Percentiles rank a stretch among this genome's conserved stretches.
These are phyloP conservation scores for Fusarium sambucinum DNA, from an alignment of 2,329 filamentous ascomycete genomes.

Conservation along the genomic window DNA sequence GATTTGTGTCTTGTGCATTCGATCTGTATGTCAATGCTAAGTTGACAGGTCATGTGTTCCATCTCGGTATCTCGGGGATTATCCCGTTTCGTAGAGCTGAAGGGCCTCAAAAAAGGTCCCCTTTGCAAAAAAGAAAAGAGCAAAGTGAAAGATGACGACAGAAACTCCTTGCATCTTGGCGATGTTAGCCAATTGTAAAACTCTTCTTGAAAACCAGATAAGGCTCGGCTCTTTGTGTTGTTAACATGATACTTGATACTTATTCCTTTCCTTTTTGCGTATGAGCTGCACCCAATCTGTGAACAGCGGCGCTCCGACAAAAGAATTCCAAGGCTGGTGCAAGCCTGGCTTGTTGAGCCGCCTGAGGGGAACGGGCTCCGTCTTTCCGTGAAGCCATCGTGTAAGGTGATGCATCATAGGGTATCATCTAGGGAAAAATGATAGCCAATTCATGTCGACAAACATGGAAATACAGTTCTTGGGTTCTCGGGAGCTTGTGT, in stretches of 20 bases:
- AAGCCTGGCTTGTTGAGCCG: not conserved
- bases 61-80: not conserved
- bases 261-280: not conserved
- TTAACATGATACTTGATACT: not conserved
- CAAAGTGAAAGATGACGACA: not conserved
- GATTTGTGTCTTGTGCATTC: not conserved
- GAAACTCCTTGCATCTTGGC: slow-evolving; percentile 18
- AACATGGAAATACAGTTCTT: not conserved
- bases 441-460: slow-evolving; percentile 9
- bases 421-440: not conserved
- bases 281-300: slow-evolving; percentile 3
- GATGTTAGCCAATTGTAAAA: not conserved
- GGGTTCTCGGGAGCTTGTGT: not conserved
- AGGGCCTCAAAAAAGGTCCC: not conserved
- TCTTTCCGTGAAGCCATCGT: not conserved
- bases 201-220: slow-evolving; percentile 8
- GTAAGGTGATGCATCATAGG: not conserved
- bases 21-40: not conserved
- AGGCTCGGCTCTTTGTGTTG: not conserved
- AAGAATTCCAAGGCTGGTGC: not conserved
- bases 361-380: no score
- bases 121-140: slow-evolving; percentile 25
- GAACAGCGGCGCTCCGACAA: not conserved
- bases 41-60: not conserved
- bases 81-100: not conserved